A percentile compares a stretch with the other conserved stretches of the same genome.
These are phyloP conservation scores for Psilocybe sp. DNA, from an alignment of 768 basidiomycete genomes.

Conservation along the genomic window DNA sequence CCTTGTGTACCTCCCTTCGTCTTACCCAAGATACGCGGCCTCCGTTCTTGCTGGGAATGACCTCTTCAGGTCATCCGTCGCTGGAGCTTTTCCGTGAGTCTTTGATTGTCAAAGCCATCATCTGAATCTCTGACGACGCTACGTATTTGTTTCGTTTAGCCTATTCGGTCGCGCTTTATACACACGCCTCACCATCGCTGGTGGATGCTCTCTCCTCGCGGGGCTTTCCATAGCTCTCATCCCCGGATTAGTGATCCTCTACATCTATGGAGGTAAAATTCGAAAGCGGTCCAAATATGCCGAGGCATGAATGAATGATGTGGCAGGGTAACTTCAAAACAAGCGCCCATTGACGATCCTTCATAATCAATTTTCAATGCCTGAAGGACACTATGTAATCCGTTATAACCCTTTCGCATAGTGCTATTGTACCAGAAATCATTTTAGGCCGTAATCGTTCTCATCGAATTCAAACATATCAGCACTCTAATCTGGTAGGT, in stretches of 20 bases:
- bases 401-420: no score
- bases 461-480: no score
- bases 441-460: no score
- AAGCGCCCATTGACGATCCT: no score
- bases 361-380: no score
- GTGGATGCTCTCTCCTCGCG: conserved; percentile 4
- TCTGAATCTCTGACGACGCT: neutral
- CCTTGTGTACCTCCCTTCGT: conserved; percentile 1
- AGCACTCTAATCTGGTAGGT: no score
- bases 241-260: conserved; percentile 1
- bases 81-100: conserved; percentile 1
- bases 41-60: conserved; percentile 4
- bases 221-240: neutral
- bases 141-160: neutral
- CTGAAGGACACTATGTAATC: no score
- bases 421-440: no score
- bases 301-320: neutral
- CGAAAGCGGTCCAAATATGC: conserved; percentile 2
- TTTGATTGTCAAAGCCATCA: no score
- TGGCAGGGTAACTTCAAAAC: no score
- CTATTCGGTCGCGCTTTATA: neutral
- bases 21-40: conserved; percentile 3
- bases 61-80: neutral
- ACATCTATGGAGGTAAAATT: neutral
- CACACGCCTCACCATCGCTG: neutral